A percentile compares a stretch with the other conserved stretches of the same genome.
phyloP scores from a whole-genome alignment of 768 basidiomycete species.

The Dentipellis sp. region DNA sequence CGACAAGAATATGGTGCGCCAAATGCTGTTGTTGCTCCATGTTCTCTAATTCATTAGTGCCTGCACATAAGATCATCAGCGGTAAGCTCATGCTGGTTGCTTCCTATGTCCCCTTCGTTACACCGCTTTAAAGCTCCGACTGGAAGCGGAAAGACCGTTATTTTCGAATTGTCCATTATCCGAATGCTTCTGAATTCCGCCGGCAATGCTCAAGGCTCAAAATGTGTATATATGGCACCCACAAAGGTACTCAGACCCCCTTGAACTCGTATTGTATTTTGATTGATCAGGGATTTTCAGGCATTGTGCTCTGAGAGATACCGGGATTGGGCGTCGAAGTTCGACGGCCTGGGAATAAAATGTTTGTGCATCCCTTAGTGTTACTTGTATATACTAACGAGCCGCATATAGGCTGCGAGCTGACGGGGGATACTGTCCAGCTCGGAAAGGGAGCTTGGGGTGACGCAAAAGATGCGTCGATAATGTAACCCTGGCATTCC shows the following conservation, averaged over 20 bases:
- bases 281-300: slow-evolving; percentile 28
- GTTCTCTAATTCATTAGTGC: not conserved
- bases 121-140: slow-evolving; percentile 63
- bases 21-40: not conserved
- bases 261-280: not conserved
- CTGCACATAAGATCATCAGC: slow-evolving; percentile 52
- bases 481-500: slow-evolving; percentile 51
- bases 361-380: slow-evolving; percentile 37
- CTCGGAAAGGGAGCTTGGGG: slow-evolving; percentile 61
- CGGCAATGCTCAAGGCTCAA: slow-evolving; percentile 28
- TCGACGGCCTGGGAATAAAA: slow-evolving; percentile 63
- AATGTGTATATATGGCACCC: slow-evolving; percentile 89
- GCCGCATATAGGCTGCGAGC: slow-evolving; percentile 56
- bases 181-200: slow-evolving; percentile 46
- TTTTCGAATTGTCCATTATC: slow-evolving; percentile 89
- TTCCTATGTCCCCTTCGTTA: not conserved
- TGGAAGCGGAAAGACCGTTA: slow-evolving; percentile 90
- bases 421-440: slow-evolving; percentile 84
- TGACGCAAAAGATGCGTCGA: slow-evolving; percentile 62
- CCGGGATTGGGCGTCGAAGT: slow-evolving; percentile 79
- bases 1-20: slow-evolving; percentile 55
- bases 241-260: slow-evolving; percentile 53
- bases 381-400: not conserved
- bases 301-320: slow-evolving; percentile 82
- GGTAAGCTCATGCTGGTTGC: slow-evolving; percentile 29